phyloP scores from a whole-genome alignment of 257 asterid genomes.

The Ehretia macrophylla region DNA sequence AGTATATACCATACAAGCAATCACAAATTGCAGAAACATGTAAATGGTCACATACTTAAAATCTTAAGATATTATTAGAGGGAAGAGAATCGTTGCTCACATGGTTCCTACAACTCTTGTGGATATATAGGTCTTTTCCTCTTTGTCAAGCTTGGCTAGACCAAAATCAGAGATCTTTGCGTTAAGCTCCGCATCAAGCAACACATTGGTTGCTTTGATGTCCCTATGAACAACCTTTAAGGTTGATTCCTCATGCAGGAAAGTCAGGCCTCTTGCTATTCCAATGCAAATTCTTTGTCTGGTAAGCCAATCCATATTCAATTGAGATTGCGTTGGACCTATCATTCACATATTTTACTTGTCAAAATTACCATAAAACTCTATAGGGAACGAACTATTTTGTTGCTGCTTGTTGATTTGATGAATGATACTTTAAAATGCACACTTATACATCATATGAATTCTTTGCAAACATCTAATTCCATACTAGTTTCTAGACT shows the following conservation, averaged over 20 bases:
- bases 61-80: not conserved
- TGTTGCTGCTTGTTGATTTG: not conserved
- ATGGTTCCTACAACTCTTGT: slow-evolving; percentile 72
- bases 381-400: not conserved
- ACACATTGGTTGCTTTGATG: slow-evolving; percentile 55
- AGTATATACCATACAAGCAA: not conserved
- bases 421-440: not conserved
- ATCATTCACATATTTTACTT: not conserved
- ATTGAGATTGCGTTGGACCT: slow-evolving; percentile 46
- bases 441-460: not conserved
- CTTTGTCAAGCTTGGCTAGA: slow-evolving; percentile 61
- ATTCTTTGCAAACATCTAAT: too few relatives aligned
- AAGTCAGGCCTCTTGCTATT: slow-evolving; percentile 54
- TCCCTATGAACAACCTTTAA: slow-evolving; percentile 66
- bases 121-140: slow-evolving; percentile 55
- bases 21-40: not conserved
- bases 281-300: slow-evolving; percentile 53
- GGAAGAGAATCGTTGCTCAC: slow-evolving; percentile 26
- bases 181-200: slow-evolving; percentile 57
- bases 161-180: slow-evolving; percentile 77
- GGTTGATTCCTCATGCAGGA: slow-evolving; percentile 63
- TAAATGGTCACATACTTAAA: too few relatives aligned
- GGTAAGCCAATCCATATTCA: slow-evolving; percentile 45
- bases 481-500: too few relatives aligned
- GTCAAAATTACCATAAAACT: not conserved